Evolutionary conservation across 129 eudicot genomes (phyloP).

Genomic region (Lactuca sativa): DNA sequence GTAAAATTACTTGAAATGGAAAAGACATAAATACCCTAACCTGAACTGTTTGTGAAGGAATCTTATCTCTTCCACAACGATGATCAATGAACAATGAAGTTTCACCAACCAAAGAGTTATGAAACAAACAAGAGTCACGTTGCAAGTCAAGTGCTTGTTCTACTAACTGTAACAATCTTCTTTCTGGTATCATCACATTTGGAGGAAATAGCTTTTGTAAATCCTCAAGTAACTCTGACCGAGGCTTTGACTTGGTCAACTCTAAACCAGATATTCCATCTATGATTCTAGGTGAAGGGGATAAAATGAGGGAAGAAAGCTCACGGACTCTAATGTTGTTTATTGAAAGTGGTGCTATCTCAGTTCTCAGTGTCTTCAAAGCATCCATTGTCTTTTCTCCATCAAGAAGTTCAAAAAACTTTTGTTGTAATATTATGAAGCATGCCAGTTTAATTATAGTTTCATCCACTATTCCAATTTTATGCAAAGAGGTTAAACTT

Average conservation of each 20-base stretch:
- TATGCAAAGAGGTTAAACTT: constrained; percentile 54
- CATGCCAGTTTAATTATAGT: constrained; percentile 58
- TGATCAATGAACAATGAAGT: constrained; percentile 78
- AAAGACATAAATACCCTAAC: constrained; percentile 32
- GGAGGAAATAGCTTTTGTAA: constrained; percentile 76
- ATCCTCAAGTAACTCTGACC: constrained; percentile 62
- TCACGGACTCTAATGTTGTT: constrained; percentile 50
- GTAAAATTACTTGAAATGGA: not conserved
- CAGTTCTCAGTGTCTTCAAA: constrained; percentile 72
- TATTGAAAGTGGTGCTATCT: constrained; percentile 68
- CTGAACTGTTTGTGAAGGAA: constrained; percentile 86
- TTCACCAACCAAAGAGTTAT: constrained; percentile 64
- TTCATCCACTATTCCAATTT: constrained; percentile 63
- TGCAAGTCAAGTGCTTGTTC: constrained; percentile 90
- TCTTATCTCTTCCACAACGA: constrained; percentile 77
- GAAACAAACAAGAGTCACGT: constrained; percentile 67
- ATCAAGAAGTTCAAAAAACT: constrained; percentile 70
- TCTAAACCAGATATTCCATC: constrained; percentile 37
- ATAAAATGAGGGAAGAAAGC: constrained; percentile 54
- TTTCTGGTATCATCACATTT: constrained; percentile 70
- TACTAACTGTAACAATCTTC: constrained; percentile 70
- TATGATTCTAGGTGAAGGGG: constrained; percentile 34
- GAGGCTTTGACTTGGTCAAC: constrained; percentile 38
- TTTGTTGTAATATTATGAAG: constrained; percentile 73
- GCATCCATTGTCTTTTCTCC: constrained; percentile 71